These are phyloP conservation scores for Apium graveolens DNA, from an alignment of 129 eudicot genomes.

Conservation along the genomic window DNA sequence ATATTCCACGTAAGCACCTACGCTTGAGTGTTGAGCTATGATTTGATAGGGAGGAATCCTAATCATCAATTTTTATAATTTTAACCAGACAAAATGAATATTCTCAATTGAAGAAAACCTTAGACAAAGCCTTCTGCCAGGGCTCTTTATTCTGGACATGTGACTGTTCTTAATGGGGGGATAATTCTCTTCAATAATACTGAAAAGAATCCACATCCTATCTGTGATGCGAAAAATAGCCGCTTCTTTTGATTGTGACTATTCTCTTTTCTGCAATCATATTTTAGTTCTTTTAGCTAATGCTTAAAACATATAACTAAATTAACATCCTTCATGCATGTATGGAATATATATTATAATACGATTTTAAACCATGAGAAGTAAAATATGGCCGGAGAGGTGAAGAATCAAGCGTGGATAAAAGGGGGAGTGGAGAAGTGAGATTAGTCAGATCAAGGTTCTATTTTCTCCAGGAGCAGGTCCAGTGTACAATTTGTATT, in stretches of 20 bases:
- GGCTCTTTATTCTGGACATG: conserved; percentile 10
- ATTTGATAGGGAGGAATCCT: conserved; percentile 32
- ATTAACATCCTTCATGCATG: neutral
- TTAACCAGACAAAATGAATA: conserved; percentile 27
- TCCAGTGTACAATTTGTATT: neutral
- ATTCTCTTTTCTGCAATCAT: neutral
- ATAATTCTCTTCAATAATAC: conserved; percentile 28
- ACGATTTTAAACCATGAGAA: neutral
- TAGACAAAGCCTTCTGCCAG: conserved; percentile 16
- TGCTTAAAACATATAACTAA: neutral
- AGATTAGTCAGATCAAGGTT: neutral
- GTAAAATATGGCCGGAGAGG: neutral
- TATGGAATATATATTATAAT: neutral
- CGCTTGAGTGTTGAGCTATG: conserved; percentile 31
- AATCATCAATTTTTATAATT: conserved; percentile 12
- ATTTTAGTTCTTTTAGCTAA: neutral
- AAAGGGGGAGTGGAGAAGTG: neutral
- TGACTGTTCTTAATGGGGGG: conserved; percentile 18
- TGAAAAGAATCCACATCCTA: conserved; percentile 21
- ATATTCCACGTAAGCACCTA: conserved; percentile 12
- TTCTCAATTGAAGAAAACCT: conserved; percentile 18
- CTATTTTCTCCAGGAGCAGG: conserved; percentile 1
- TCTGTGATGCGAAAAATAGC: conserved; percentile 21
- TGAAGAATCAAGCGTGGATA: neutral
- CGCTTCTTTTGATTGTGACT: conserved; percentile 9